phyloP scores from a whole-genome alignment of 1,284 basidiomycete species.

The Ceratobasidium papillatum region DNA sequence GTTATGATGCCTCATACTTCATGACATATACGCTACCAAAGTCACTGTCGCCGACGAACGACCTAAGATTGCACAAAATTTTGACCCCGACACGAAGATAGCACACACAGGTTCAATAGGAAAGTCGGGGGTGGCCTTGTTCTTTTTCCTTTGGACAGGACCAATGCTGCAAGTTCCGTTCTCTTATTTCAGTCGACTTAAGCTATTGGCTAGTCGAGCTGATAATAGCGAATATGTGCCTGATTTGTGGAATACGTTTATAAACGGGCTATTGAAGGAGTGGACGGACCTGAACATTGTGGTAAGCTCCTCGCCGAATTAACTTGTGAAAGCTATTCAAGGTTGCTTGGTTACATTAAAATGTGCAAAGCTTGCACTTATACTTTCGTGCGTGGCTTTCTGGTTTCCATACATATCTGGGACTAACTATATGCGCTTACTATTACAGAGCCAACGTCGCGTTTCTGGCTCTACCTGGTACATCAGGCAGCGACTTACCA shows the following conservation, averaged over 20 bases:
- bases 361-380: conserved; percentile 13
- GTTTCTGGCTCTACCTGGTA: conserved; percentile 26
- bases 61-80: not conserved
- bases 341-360: not conserved
- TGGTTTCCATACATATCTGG: not conserved
- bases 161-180: conserved; percentile 19
- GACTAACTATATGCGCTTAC: not conserved
- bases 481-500: not conserved
- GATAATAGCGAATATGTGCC: conserved; percentile 25
- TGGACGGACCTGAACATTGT: conserved; percentile 31
- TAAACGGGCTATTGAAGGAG: conserved; percentile 22
- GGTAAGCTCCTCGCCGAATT: not conserved
- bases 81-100: not conserved
- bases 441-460: conserved; percentile 33
- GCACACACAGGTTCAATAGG: not conserved
- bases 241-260: conserved; percentile 20
- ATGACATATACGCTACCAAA: not conserved
- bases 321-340: not conserved
- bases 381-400: conserved; percentile 7
- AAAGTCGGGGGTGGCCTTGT: not conserved
- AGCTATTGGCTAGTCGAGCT: not conserved
- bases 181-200: conserved; percentile 24
- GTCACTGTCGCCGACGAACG: not conserved
- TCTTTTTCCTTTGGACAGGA: conserved; percentile 15
- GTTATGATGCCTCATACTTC: not conserved